Conservation (phyloP, 805 yeast genomes). For the Lipomyces japonicus region DNA sequence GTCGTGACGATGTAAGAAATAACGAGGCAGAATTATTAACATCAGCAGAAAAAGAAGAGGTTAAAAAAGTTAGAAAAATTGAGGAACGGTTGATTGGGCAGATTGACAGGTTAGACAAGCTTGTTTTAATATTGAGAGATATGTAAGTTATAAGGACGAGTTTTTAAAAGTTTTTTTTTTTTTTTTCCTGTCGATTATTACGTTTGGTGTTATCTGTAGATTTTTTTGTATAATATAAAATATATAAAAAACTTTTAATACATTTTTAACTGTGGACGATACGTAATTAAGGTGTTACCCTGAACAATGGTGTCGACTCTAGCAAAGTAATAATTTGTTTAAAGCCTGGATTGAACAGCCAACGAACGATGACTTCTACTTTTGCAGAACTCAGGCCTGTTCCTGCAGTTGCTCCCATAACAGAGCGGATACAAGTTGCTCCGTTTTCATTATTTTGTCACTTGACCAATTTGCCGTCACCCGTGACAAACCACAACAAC, state of each 20-base stretch:
- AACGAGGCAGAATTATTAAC: conserved; percentile 70
- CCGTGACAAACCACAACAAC: neutral
- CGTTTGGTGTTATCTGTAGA: too few relatives aligned
- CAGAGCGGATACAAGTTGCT: conserved; percentile 4
- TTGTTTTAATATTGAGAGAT: conserved; percentile 41
- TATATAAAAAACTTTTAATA: too few relatives aligned
- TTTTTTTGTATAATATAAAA: too few relatives aligned
- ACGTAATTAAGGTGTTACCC: too few relatives aligned
- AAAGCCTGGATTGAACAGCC: too few relatives aligned
- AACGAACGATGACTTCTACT: neutral
- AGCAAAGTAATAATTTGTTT: too few relatives aligned
- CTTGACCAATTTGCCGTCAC: conserved; percentile 16
- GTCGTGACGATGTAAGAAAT: conserved; percentile 86
- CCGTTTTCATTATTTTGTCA: conserved; percentile 19
- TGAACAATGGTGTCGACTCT: too few relatives aligned
- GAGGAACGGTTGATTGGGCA: conserved; percentile 38
- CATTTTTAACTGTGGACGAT: too few relatives aligned
- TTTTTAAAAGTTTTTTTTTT: too few relatives aligned
- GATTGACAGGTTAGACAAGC: conserved; percentile 36
- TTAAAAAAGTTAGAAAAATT: conserved; percentile 47
- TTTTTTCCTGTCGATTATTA: too few relatives aligned
- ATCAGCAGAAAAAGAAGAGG: conserved; percentile 69
- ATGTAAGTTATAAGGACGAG: too few relatives aligned
- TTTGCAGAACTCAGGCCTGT: neutral
- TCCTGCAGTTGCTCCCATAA: conserved; percentile 1